A percentile compares a stretch with the other conserved stretches of the same genome.
Conservation (phyloP, 192 early-diverging fungal species). For the Pecoramyces ruminantium region DNA sequence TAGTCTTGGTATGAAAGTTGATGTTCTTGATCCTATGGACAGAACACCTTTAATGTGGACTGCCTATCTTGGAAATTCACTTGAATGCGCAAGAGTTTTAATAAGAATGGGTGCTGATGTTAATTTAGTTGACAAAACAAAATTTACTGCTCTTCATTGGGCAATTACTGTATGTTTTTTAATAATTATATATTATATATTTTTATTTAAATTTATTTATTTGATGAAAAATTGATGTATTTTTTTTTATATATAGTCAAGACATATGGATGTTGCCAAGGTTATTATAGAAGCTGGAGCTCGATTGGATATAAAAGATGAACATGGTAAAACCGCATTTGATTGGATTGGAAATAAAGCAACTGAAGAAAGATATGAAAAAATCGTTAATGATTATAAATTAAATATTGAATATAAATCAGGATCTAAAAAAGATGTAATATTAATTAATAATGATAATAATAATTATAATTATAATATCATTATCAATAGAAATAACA, state of each 20-base stretch:
- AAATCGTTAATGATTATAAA: constrained; percentile 6
- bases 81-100: constrained; percentile 47
- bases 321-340: constrained; percentile 56
- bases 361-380: constrained; percentile 17
- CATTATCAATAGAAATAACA: no score
- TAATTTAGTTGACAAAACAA: constrained; percentile 45
- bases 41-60: constrained; percentile 93
- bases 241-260: no score
- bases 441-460: no score
- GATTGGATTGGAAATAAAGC: constrained; percentile 65
- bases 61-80: constrained; percentile 66
- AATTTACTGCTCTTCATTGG: constrained; percentile 82
- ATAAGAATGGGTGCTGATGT: constrained; percentile 51
- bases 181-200: not conserved
- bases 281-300: constrained; percentile 61
- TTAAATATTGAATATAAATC: constrained; percentile 7
- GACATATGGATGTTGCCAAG: constrained; percentile 27
- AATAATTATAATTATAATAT: no score
- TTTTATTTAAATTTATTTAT: no score
- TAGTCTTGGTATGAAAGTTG: constrained; percentile 46
- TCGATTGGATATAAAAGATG: constrained; percentile 41
- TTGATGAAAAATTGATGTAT: no score
- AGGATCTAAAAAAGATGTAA: not conserved
- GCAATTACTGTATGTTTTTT: constrained; percentile 29
- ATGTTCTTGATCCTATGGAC: constrained; percentile 52